A percentile compares a stretch with the other conserved stretches of the same genome.
phyloP scores from a whole-genome alignment of 495 filamentous ascomycete species.

The Talaromyces thailandensis region DNA sequence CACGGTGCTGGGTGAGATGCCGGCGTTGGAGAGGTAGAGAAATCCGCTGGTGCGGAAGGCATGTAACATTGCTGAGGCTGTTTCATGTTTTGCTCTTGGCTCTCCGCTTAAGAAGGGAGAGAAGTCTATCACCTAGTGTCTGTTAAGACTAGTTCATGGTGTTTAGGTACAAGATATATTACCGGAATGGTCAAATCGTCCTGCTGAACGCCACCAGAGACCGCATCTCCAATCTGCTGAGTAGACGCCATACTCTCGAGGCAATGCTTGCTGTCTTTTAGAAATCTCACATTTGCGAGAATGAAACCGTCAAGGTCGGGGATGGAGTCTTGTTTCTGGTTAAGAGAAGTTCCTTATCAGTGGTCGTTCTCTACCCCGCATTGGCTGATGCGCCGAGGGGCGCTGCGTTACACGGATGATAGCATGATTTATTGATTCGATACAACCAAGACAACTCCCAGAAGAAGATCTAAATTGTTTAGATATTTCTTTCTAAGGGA shows the following conservation, averaged over 20 bases:
- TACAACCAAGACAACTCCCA: not conserved
- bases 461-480: not conserved
- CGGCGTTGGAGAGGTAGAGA: slow-evolving; percentile 77
- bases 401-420: not conserved
- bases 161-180: slow-evolving; percentile 13
- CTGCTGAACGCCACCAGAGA: slow-evolving; percentile 48
- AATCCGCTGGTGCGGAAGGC: slow-evolving; percentile 86
- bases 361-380: not conserved
- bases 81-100: slow-evolving; percentile 49
- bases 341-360: not conserved
- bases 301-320: not conserved
- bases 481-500: too few relatives aligned
- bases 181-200: slow-evolving; percentile 66
- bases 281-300: not conserved
- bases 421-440: not conserved
- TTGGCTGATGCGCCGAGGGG: not conserved
- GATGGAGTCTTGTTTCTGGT: not conserved
- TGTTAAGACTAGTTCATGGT: not conserved
- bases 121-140: slow-evolving; percentile 74
- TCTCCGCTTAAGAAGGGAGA: slow-evolving; percentile 60
- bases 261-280: not conserved
- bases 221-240: not conserved
- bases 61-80: slow-evolving; percentile 61
- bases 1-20: slow-evolving; percentile 53
- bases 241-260: not conserved